Evolutionary conservation across 192 early-diverging fungal genomes (phyloP), one percentile per base, ranked within the genome.

Genomic region (Kickxella alabastrina): DNA sequence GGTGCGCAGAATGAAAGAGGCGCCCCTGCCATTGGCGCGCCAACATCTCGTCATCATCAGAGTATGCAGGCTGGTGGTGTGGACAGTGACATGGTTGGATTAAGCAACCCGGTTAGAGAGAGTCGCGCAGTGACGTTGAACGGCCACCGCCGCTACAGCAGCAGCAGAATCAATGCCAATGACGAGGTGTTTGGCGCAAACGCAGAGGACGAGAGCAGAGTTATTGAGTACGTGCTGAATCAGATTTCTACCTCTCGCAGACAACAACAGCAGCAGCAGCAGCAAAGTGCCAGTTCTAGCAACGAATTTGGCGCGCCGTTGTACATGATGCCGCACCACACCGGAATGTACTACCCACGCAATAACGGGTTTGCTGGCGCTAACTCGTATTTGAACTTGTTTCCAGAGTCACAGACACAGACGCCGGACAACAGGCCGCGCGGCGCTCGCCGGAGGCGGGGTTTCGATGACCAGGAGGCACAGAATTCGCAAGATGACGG

Each of bases 211-310:
- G 71, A 75, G 34, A 57, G 45, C 1, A 50, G 65, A 0, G 60
- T 63, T 21, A 68, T 75, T 9, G 63, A 75, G 43, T 57, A 67
- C 38, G 64, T 75, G 35, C 52, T 75, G 29, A 49, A 59, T 23
- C 71, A 67, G 34, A 75, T 75, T 22, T 75, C 71, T 28, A 67
- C 59, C 6, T 47, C 59, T 0, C 59, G 71, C 1, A 35, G 71
- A 19, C 48, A 27, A 34, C 29, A 44, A 1, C 38, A 45, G 12
- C 49, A 36, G 12, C 48, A 48, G 38, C 41, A 37, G 37, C 59
- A 46, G 31, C 31, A 32, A 12, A 12, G 6, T 32, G 31, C 31
- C 6, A 32, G 12, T 12, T n/a, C 29, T 2, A 9, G 18, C 19
- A 2, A 27, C n/a, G 54, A 43, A 9, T 55, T 57, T 26, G 69